These are phyloP conservation scores for Cyclostephanos invisitatus DNA, from an alignment of 108 stramenopile genomes.

Conservation along the genomic window DNA sequence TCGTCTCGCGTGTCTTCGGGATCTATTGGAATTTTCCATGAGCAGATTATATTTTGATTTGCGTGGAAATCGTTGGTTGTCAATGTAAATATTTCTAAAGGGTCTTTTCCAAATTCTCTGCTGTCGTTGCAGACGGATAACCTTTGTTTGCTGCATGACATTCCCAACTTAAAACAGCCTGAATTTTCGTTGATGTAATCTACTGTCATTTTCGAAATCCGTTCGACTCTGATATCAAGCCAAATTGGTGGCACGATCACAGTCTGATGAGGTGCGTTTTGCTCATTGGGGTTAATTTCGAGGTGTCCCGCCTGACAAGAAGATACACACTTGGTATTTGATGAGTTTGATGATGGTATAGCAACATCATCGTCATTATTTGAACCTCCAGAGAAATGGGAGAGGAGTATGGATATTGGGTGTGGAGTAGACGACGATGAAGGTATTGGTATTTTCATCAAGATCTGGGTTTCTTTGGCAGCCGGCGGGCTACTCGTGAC, in stretches of 20 bases:
- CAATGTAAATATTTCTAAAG: not conserved
- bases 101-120: not conserved
- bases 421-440: slow-evolving; percentile 3
- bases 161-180: slow-evolving; percentile 8
- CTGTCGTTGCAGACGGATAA: slow-evolving; percentile 7
- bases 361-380: not conserved
- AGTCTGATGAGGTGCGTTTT: slow-evolving; percentile 5
- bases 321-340: not conserved
- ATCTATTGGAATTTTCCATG: slow-evolving; percentile 26
- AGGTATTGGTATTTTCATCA: not conserved
- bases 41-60: not conserved
- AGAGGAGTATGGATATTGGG: slow-evolving; percentile 35
- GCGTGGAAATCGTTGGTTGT: not conserved
- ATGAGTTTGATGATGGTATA: not conserved
- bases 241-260: slow-evolving; percentile 30
- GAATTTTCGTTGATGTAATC: not conserved
- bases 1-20: not conserved
- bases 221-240: slow-evolving; percentile 24
- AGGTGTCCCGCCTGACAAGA: not conserved
- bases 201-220: slow-evolving; percentile 4
- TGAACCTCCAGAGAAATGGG: slow-evolving; percentile 18
- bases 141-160: slow-evolving; percentile 10
- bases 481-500: slow-evolving; percentile 3
- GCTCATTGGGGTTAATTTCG: not conserved
- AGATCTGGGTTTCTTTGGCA: not conserved